A percentile compares a stretch with the other conserved stretches of the same genome.
These are phyloP conservation scores for Penicillium salamii DNA, from an alignment of 495 filamentous ascomycete species.

Conservation along the genomic window DNA sequence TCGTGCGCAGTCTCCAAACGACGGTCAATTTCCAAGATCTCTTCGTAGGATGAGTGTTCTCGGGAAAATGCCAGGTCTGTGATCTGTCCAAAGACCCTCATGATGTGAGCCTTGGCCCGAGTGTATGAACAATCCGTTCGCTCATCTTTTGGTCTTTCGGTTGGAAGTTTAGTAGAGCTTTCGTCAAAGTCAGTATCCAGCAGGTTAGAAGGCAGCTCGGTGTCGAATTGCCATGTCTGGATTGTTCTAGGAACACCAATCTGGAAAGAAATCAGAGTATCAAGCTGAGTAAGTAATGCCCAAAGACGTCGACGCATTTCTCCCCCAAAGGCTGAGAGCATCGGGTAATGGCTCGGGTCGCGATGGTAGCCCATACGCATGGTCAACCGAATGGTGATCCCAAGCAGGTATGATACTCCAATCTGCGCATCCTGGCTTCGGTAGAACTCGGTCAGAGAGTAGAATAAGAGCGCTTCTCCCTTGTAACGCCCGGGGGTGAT, in stretches of 20 bases:
- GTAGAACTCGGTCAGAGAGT: conserved; percentile 37
- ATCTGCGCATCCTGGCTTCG: conserved; percentile 34
- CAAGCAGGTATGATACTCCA: conserved; percentile 35
- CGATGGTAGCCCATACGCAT: conserved; percentile 49
- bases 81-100: conserved; percentile 43
- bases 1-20: conserved; percentile 66
- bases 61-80: conserved; percentile 43
- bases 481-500: conserved; percentile 30
- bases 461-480: conserved; percentile 38
- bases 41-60: conserved; percentile 63
- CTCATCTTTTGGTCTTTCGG: conserved; percentile 33
- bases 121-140: conserved; percentile 35
- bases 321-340: conserved; percentile 35
- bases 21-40: conserved; percentile 72
- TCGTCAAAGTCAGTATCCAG: conserved; percentile 44
- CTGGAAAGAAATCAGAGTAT: conserved; percentile 44
- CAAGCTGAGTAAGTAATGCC: conserved; percentile 37
- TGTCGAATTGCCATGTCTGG: conserved; percentile 43
- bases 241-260: conserved; percentile 45
- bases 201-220: conserved; percentile 40
- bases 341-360: conserved; percentile 37
- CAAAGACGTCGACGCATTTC: conserved; percentile 48
- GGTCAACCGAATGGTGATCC: conserved; percentile 38
- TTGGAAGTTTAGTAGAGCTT: conserved; percentile 31
- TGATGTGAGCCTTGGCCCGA: conserved; percentile 39